Evolutionary conservation across 495 filamentous ascomycete species (phyloP), one percentile per base, ranked within the genome.

Genomic region (Mycothermus thermophilus): DNA sequence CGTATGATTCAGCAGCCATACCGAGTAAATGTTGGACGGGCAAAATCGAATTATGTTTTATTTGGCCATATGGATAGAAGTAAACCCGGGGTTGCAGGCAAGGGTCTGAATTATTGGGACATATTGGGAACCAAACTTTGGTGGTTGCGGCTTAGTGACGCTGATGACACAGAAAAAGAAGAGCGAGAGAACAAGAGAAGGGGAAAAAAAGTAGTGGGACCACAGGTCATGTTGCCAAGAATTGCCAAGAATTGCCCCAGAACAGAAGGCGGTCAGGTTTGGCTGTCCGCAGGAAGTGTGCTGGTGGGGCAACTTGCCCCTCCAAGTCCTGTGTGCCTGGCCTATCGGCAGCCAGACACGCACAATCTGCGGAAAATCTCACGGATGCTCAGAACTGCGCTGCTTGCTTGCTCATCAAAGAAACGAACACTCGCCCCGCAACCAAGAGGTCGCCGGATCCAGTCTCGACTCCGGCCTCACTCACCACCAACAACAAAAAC

Each of bases 321-420:
- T 47, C 50, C 47, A 47, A 44, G 19, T 47, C 28, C 19, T 16
- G 21, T 12, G 14, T 18, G 12, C 31, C 23, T 31, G 35, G 40
- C 48, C 39, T 52, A 49, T 46, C 42, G 42, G 41, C 31, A n/a
- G n/a, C n/a, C n/a, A n/a, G 47, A 11, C 27, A 30, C 52, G 43
- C 52, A 55, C 52, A 55, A 55, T 50, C 51, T 49, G 49, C 50
- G 47, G 48, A 53, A 53, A 53, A 53, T 48, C 45, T 48, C 42
- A 38, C 48, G 41, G 37, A 36, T 21, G 31, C 23, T 31, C 41
- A 51, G 45, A 48, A 44, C 44, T 21, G 35, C 33, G 36, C 30
- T 28, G 11, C 12, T 19, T 30, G 20, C n/a, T 13, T 12, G 24
- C 27, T 34, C 32, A 15, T 24, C 32, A 26, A 21, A 38, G 34